Evolutionary conservation across 2,329 filamentous ascomycete species (phyloP).

Genomic region (Colletotrichum eremochloae): DNA sequence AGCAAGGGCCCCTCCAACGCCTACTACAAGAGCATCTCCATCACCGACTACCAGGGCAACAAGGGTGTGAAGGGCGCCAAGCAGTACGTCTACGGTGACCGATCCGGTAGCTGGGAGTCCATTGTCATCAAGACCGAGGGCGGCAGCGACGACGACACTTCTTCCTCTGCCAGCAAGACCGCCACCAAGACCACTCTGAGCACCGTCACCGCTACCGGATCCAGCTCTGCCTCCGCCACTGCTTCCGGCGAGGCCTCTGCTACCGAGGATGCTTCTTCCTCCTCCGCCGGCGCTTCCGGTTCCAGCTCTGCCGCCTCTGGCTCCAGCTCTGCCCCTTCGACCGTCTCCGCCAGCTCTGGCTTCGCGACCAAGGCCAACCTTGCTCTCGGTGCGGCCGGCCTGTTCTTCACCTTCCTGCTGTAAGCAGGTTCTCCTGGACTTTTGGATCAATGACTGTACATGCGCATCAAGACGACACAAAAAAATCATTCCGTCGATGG

Average conservation of each 20-base stretch:
- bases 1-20: slow-evolving; percentile 64
- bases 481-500: slow-evolving; percentile 37
- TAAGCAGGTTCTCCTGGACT: slow-evolving; percentile 32
- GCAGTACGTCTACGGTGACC: slow-evolving; percentile 66
- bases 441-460: slow-evolving; percentile 33
- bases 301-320: slow-evolving; percentile 20
- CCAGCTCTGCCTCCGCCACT: slow-evolving; percentile 27
- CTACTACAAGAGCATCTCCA: slow-evolving; percentile 69
- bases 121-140: slow-evolving; percentile 60
- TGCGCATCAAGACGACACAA: slow-evolving; percentile 23
- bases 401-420: slow-evolving; percentile 43
- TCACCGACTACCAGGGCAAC: slow-evolving; percentile 68
- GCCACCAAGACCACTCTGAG: slow-evolving; percentile 41
- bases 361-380: slow-evolving; percentile 43
- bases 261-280: slow-evolving; percentile 23
- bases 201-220: slow-evolving; percentile 34
- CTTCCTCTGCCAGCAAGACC: slow-evolving; percentile 41
- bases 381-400: slow-evolving; percentile 40
- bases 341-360: slow-evolving; percentile 37
- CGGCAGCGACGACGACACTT: slow-evolving; percentile 35
- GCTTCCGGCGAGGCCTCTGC: slow-evolving; percentile 20
- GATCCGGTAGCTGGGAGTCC: slow-evolving; percentile 63
- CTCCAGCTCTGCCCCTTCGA: slow-evolving; percentile 23
- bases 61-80: slow-evolving; percentile 56
- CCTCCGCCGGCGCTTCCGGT: slow-evolving; percentile 19